A percentile compares a stretch with the other conserved stretches of the same genome.
phyloP scores from a whole-genome alignment of 2,329 filamentous ascomycete genomes.

The Teratosphaeria epicoccoides region DNA sequence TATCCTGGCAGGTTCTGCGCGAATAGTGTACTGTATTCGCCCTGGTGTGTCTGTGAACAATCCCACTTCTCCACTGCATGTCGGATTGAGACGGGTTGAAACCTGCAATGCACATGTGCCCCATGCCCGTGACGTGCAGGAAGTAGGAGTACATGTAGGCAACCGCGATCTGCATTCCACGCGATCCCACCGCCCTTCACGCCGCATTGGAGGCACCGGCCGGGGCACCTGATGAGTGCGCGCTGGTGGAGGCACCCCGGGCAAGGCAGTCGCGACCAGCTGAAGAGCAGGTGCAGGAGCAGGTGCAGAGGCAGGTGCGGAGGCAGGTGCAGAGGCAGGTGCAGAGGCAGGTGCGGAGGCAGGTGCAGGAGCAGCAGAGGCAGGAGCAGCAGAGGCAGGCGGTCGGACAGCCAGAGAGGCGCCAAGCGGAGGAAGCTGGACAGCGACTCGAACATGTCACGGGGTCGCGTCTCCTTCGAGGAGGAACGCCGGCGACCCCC shows the following conservation, averaged over 20 bases:
- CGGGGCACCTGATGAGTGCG: not conserved
- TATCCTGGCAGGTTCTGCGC: too few species aligned
- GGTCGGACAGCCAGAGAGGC: not conserved
- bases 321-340: too few species aligned
- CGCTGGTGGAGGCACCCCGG: not conserved
- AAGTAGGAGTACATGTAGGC: not conserved
- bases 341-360: too few species aligned
- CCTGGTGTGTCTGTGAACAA: too few species aligned
- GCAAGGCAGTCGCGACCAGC: not conserved
- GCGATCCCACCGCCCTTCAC: not conserved
- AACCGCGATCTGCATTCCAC: not conserved
- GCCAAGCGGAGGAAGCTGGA: not conserved
- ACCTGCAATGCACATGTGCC: too few species aligned
- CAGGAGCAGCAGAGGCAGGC: not conserved
- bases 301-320: too few species aligned
- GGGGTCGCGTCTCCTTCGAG: constrained; percentile 6
- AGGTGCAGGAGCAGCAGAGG: too few species aligned
- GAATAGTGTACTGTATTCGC: too few species aligned
- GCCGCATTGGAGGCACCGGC: not conserved
- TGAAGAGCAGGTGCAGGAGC: not conserved
- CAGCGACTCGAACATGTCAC: constrained; percentile 1
- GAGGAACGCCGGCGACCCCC: not conserved
- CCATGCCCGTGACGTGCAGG: too few species aligned
- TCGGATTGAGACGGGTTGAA: too few species aligned
- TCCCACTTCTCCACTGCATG: too few species aligned